phyloP scores from a whole-genome alignment of 768 basidiomycete species.

The Dioszegia aurantiaca region DNA sequence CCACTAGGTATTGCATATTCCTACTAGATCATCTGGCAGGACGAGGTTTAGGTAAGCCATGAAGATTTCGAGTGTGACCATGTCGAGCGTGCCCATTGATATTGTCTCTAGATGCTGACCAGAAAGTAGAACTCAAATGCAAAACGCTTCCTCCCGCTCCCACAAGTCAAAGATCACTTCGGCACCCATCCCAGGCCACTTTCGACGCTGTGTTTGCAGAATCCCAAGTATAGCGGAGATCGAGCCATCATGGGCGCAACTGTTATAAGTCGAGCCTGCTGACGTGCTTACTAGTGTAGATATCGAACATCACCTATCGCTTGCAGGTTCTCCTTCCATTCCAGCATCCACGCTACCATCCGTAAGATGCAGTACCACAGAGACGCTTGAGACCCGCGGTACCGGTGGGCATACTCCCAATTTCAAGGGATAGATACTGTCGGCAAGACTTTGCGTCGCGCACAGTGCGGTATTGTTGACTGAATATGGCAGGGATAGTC shows the following conservation, averaged over 20 bases:
- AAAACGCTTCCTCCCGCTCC: constrained; percentile 17
- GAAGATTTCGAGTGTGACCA: constrained; percentile 21
- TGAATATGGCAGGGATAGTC: constrained; percentile 33
- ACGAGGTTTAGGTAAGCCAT: constrained; percentile 18
- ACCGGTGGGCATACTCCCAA: constrained; percentile 34
- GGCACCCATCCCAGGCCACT: constrained; percentile 44
- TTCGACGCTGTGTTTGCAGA: constrained; percentile 28
- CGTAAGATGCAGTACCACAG: constrained; percentile 27
- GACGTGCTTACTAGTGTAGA: constrained; percentile 26
- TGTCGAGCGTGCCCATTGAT: constrained; percentile 33
- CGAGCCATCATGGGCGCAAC: constrained; percentile 41
- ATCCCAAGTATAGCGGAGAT: constrained; percentile 38
- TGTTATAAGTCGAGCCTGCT: background rate
- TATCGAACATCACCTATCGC: constrained; percentile 20
- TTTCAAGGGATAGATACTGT: constrained; percentile 35
- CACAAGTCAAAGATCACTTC: constrained; percentile 41
- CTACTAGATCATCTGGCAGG: constrained; percentile 19
- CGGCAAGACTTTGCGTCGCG: constrained; percentile 27
- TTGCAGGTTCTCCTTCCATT: constrained; percentile 29
- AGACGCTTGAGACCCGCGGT: constrained; percentile 28
- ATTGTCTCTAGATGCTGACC: constrained; percentile 39
- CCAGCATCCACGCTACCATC: constrained; percentile 33
- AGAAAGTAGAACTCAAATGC: constrained; percentile 27
- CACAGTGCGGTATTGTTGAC: constrained; percentile 30
- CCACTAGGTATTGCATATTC: constrained; percentile 13